Evolutionary conservation across 768 basidiomycete genomes (phyloP).

Genomic region (Lactifluus hygrophoroides): DNA sequence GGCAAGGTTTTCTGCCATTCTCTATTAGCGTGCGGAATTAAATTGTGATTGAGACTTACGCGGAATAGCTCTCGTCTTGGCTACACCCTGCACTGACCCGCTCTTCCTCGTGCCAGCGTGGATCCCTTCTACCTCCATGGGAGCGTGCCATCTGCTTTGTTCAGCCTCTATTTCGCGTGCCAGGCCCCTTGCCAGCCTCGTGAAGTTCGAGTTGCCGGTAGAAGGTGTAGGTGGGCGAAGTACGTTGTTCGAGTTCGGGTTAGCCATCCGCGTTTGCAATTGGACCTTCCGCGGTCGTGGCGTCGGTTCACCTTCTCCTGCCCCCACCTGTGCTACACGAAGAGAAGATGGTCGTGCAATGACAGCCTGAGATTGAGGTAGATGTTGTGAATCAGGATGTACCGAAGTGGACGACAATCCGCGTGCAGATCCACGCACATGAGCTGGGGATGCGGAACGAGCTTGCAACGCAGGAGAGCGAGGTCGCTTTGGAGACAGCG

Average conservation of each 20-base stretch:
- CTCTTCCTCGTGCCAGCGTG: background rate
- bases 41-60: background rate
- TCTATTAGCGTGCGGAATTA: background rate
- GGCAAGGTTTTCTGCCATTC: background rate
- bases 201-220: conserved; percentile 45
- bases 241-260: conserved; percentile 46
- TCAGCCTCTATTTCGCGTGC: conserved; percentile 46
- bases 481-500: conserved; percentile 71
- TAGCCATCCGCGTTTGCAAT: background rate
- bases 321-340: conserved; percentile 1
- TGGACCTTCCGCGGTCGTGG: conserved; percentile 15
- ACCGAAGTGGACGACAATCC: background rate
- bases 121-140: conserved; percentile 5
- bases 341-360: conserved; percentile 2
- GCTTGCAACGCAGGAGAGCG: conserved; percentile 27
- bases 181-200: conserved; percentile 48
- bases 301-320: conserved; percentile 14
- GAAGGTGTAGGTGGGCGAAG: conserved; percentile 58
- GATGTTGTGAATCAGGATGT: background rate
- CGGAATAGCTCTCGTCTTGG: background rate
- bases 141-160: conserved; percentile 20
- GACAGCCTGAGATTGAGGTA: background rate
- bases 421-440: background rate
- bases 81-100: background rate
- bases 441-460: conserved; percentile 4